A percentile compares a stretch with the other conserved stretches of the same genome.
Evolutionary conservation across 2,329 filamentous ascomycete genomes (phyloP).

Genomic region (Neofusicoccum sp.): DNA sequence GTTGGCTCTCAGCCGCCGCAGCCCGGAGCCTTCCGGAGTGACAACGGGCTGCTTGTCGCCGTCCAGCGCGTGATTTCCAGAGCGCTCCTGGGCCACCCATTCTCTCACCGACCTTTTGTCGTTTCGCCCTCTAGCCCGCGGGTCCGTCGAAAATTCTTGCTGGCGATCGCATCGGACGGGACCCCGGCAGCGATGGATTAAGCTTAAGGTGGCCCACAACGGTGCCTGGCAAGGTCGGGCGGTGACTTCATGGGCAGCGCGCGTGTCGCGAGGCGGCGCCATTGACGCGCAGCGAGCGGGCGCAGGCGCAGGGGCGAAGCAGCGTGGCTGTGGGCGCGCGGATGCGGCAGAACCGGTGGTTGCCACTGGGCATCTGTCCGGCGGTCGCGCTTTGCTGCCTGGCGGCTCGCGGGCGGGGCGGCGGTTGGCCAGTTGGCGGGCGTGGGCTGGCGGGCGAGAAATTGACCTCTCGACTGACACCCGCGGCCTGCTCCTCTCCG

Average conservation of each 20-base stretch:
- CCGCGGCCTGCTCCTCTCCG: not conserved
- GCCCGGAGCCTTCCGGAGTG: not conserved
- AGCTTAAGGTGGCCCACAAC: constrained; percentile 15
- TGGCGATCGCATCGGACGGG: not conserved
- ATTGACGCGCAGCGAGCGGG: not conserved
- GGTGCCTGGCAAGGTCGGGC: not conserved
- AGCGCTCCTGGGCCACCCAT: not conserved
- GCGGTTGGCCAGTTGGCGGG: not conserved
- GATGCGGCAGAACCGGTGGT: not conserved
- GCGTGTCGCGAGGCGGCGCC: too few relatives aligned
- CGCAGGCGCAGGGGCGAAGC: not conserved
- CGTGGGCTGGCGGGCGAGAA: not conserved
- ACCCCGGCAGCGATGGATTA: not conserved
- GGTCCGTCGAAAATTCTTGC: not conserved
- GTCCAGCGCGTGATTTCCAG: not conserved
- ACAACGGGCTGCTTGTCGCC: not conserved
- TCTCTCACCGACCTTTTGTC: constrained; percentile 13
- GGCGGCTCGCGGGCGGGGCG: not conserved
- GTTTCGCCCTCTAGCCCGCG: not conserved
- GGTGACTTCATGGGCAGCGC: not conserved
- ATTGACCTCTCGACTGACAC: constrained; percentile 7
- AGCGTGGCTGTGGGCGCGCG: not conserved
- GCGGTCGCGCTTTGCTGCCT: not conserved
- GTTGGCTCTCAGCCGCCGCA: not conserved
- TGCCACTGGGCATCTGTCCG: not conserved